Base-by-base conservation (phyloP, 2,329 filamentous ascomycete species). In the Ascochyta koolunga region DNA sequence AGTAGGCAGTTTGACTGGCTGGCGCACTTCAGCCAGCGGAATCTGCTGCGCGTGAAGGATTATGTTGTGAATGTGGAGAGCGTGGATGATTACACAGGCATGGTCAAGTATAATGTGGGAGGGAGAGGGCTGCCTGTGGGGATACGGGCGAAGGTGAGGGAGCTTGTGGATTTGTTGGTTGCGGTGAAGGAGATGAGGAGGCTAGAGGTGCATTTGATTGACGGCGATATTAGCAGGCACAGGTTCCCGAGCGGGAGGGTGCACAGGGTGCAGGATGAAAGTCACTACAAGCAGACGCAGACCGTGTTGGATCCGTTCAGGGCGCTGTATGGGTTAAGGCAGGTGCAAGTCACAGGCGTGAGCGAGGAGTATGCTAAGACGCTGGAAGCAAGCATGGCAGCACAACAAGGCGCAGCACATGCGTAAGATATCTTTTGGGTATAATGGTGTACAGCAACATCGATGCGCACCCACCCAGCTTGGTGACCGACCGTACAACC, bases 91-190 rank as follows among this genome's bases (percentile, higher is more conserved):
- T 81, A 81, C 47, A 80, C 77, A 0, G 79, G 78, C 4, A 80
- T 80, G 79, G 78, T 81, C 55, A 82, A 81, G 60, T 81, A 77
- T 61, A 81, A 82, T 58, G 78, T 77, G n/a, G 70, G 74, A 1
- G 79, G 78, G 0, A 64, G 71, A 22, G 78, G 78, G 0, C 59
- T 82, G 32, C 73, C 74, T 2, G 74, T 76, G 24, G 78, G 79
- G 0, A 66, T 82, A 24, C 56, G 68, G 21, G 62, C 65, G 18
- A 77, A 77, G 47, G 76, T 81, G 16, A 60, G 68, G 50, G 71
- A 72, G 36, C 62, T 81, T 33, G 76, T 79, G 5, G 68, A 73
- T 49, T 64, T 74, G 35, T 49, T 81, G 53, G 64, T 50, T 13
- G 47, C 48, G 2, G 72, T 62, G 3, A 58, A 56, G 8, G 53